These are phyloP conservation scores for Neoascochyta sp. DNA, from an alignment of 2,329 filamentous ascomycete species.

Conservation along the genomic window DNA sequence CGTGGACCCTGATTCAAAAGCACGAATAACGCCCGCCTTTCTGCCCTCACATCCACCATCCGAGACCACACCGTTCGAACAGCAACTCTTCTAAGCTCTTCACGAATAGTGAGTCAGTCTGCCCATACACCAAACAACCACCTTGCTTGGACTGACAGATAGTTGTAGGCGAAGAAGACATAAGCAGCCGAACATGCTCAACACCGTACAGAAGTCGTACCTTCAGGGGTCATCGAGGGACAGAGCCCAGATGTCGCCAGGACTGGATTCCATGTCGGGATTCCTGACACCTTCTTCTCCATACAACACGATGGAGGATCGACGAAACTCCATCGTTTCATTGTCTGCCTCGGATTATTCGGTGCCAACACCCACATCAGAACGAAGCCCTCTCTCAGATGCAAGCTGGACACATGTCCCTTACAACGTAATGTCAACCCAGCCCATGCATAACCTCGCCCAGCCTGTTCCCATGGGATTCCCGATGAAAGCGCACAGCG, in stretches of 20 bases:
- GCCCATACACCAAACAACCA: no score
- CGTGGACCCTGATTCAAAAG: slow-evolving; percentile 33
- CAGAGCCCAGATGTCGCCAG: slow-evolving; percentile 18
- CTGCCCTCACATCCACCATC: slow-evolving; percentile 9
- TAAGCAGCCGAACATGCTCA: slow-evolving; percentile 8
- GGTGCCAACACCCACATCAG: slow-evolving; percentile 27
- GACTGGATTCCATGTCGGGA: slow-evolving; percentile 15
- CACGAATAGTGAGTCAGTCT: no score
- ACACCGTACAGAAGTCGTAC: slow-evolving; percentile 7
- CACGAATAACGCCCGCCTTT: slow-evolving; percentile 17
- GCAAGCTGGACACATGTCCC: slow-evolving; percentile 17
- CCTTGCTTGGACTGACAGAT: no score
- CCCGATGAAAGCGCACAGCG: slow-evolving; percentile 5
- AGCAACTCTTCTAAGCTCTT: slow-evolving; percentile 2
- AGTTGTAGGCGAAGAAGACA: no score
- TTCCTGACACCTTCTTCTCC: slow-evolving; percentile 25
- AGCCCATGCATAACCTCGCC: slow-evolving; percentile 14
- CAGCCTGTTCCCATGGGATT: slow-evolving; percentile 7
- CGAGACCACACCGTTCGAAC: slow-evolving; percentile 6
- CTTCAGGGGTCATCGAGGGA: slow-evolving; percentile 16
- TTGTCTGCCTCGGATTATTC: slow-evolving; percentile 23
- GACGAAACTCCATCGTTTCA: slow-evolving; percentile 30
- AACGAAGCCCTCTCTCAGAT: slow-evolving; percentile 19
- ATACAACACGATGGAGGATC: slow-evolving; percentile 23
- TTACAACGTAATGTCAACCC: slow-evolving; percentile 14